phyloP scores from a whole-genome alignment of 352 stramenopile species.

The Phytophthora pisi region DNA sequence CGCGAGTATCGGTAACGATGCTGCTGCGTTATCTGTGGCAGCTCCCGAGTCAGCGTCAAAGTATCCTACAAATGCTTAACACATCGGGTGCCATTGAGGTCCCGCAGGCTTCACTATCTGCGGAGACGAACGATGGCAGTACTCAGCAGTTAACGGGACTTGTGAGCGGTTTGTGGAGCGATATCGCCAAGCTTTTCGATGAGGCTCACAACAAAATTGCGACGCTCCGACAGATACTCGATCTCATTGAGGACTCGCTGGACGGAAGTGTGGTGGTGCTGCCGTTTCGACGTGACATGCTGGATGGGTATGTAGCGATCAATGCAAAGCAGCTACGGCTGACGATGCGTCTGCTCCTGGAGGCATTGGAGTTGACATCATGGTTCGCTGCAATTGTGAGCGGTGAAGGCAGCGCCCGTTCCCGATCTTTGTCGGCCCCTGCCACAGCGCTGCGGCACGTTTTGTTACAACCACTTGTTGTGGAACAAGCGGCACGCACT shows the following conservation, averaged over 20 bases:
- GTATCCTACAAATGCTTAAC: slow-evolving; percentile 37
- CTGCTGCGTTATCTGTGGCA: slow-evolving; percentile 77
- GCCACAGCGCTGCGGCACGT: slow-evolving; percentile 29
- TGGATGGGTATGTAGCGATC: slow-evolving; percentile 69
- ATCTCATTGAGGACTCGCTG: slow-evolving; percentile 56
- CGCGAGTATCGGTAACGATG: slow-evolving; percentile 58
- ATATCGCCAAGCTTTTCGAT: slow-evolving; percentile 74
- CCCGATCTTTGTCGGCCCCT: slow-evolving; percentile 24
- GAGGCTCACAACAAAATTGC: slow-evolving; percentile 67
- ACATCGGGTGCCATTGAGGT: slow-evolving; percentile 21
- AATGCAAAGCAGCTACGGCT: slow-evolving; percentile 74
- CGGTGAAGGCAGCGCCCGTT: slow-evolving; percentile 41
- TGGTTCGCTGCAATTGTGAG: slow-evolving; percentile 60
- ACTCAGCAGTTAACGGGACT: slow-evolving; percentile 58
- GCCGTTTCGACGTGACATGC: slow-evolving; percentile 59
- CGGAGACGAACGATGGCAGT: slow-evolving; percentile 11
- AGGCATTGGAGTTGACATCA: slow-evolving; percentile 66
- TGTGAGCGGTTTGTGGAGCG: slow-evolving; percentile 71
- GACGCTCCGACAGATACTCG: slow-evolving; percentile 63
- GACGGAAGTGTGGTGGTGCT: slow-evolving; percentile 44
- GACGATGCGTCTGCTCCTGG: slow-evolving; percentile 65
- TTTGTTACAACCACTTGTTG: slow-evolving; percentile 60
- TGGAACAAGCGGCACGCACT: slow-evolving; percentile 68
- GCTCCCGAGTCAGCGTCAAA: slow-evolving; percentile 45
- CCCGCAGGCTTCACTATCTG: slow-evolving; percentile 21